Percentiles rank a stretch among this genome's conserved stretches.
These are phyloP conservation scores for Cyclospora cayetanensis DNA, from an alignment of 169 alveolate species.

Conservation along the genomic window DNA sequence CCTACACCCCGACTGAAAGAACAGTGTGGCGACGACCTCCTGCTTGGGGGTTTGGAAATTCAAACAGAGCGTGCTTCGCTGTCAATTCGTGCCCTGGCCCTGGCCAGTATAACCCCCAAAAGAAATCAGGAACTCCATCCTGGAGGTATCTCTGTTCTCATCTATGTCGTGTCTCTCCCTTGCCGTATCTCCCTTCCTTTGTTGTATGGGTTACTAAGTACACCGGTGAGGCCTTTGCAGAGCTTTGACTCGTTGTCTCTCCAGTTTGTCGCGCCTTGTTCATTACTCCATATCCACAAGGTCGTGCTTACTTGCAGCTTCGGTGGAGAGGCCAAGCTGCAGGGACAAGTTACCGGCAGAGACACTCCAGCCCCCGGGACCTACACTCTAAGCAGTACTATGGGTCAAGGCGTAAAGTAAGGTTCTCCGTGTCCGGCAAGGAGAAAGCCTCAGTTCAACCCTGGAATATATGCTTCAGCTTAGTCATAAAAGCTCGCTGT, in stretches of 20 bases:
- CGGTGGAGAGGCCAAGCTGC: slow-evolving; percentile 27
- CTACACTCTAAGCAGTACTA: background rate
- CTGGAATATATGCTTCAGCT: too few relatives aligned
- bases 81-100: slow-evolving; percentile 28
- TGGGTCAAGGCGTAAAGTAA: slow-evolving; percentile 27
- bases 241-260: too few relatives aligned
- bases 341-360: background rate
- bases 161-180: too few relatives aligned
- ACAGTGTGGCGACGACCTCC: background rate
- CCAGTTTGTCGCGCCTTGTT: too few relatives aligned
- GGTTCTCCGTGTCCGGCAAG: too few relatives aligned
- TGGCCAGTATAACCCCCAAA: slow-evolving; percentile 57
- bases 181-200: too few relatives aligned
- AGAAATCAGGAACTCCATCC: slow-evolving; percentile 1
- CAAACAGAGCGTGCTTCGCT: background rate
- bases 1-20: background rate
- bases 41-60: slow-evolving; percentile 35
- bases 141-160: too few relatives aligned
- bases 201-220: too few relatives aligned
- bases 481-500: too few relatives aligned
- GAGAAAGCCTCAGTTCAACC: too few relatives aligned
- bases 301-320: slow-evolving; percentile 16
- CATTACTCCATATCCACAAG: too few relatives aligned
- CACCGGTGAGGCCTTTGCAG: too few relatives aligned
- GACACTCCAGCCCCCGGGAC: slow-evolving; percentile 47